Base-by-base conservation (phyloP, 352 stramenopile genomes). In the Phytophthora ramorum region DNA sequence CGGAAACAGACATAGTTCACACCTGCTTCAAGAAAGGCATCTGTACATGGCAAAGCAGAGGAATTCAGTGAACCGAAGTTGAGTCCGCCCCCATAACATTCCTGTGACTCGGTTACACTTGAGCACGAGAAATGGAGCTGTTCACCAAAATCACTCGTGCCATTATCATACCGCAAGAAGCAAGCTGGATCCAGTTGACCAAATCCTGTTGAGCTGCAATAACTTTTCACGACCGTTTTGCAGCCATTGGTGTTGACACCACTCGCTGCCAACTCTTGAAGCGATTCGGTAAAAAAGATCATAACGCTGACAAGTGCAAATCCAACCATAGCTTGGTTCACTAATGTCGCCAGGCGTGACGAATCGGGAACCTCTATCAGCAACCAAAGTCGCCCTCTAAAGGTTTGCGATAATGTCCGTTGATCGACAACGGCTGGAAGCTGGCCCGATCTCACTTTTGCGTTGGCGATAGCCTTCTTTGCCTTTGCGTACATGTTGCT, bases 221-320 rank as follows among this genome's bases (percentile, higher is more conserved):
- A 95, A 0, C 74, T 67, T 6, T 79, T 58, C 2, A 93, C 79
- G 3, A 88, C 81, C 8, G 58, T 60, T 34, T 55, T 71, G 28
- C 86, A 95, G 1, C 73, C 67, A 1, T 19, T 51, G 0, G 81
- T 83, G 37, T 81, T 61, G 2, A 84, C 56, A 1, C 84, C 86
- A 30, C 65, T 83, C 24, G 57, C 55, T 32, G 79, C 75, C 8
- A 95, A 55, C 45, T 95, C 86, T 5, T 79, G 86, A 4, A 92
- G 59, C 4, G 86, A 93, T 50, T 95, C 79, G 30, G 60, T 76
- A 47, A 85, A 93, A 56, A 93, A 93, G 2, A 91, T 43, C 38
- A 90, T 76, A 24, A 93, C 63, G 24, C 86, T 95, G 58, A 88
- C 45, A 1, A 95, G 47, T 20, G 82, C 68, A 22, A 83, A 74